Conservation (phyloP, 768 basidiomycete species). For the Suillus subluteus region DNA sequence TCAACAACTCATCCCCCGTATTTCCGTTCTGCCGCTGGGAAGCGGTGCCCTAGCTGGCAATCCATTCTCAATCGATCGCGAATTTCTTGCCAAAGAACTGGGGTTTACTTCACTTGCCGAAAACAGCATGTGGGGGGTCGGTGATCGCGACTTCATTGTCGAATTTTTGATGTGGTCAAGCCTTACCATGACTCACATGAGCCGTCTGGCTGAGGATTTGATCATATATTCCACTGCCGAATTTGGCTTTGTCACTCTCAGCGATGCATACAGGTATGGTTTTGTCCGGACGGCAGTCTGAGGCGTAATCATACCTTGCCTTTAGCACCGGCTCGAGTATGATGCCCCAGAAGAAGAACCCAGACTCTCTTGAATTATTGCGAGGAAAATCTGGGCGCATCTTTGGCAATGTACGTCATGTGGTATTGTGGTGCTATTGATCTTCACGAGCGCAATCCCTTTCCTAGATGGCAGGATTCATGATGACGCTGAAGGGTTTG, state of each 20-base stretch:
- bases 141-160: conserved; percentile 95
- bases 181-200: conserved; percentile 90
- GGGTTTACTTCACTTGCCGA: conserved; percentile 88
- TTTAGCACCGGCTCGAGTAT: conserved; percentile 95
- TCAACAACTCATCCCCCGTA: conserved; percentile 80
- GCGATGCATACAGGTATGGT: conserved; percentile 92
- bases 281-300: not conserved
- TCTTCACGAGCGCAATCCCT: conserved; percentile 9
- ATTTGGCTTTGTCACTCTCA: conserved; percentile 95
- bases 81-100: conserved; percentile 88
- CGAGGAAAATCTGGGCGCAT: conserved; percentile 95
- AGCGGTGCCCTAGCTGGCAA: conserved; percentile 96
- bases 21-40: conserved; percentile 93
- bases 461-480: conserved; percentile 91
- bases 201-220: conserved; percentile 93
- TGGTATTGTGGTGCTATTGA: not conserved
- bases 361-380: conserved; percentile 93
- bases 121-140: conserved; percentile 96
- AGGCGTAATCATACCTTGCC: not conserved
- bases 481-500: conserved; percentile 96
- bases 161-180: conserved; percentile 98
- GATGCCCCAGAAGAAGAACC: conserved; percentile 99
- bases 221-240: conserved; percentile 97
- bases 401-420: conserved; percentile 78
- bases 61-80: conserved; percentile 91